phyloP scores from a whole-genome alignment of 331 rosid species.

The Malus hybrid region DNA sequence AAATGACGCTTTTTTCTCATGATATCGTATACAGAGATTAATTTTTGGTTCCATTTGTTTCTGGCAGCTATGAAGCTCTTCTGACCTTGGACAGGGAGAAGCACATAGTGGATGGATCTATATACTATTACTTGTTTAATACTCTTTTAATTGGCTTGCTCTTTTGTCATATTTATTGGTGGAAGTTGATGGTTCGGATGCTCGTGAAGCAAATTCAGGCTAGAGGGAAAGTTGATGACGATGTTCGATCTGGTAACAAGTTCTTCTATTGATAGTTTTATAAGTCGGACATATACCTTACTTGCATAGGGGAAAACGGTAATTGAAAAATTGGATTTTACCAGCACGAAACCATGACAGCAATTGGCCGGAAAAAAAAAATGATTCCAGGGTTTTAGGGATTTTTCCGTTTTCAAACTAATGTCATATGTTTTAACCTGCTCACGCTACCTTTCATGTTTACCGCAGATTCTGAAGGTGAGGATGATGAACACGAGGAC shows the following conservation, averaged over 20 bases:
- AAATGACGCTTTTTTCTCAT: not conserved
- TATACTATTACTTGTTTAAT: constrained; percentile 74
- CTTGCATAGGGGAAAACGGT: not conserved
- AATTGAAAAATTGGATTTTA: not conserved
- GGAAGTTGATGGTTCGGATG: constrained; percentile 81
- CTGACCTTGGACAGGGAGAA: constrained; percentile 50
- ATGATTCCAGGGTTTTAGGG: not conserved
- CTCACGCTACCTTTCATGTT: not conserved
- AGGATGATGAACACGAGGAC: constrained; percentile 74
- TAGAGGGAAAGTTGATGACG: constrained; percentile 72
- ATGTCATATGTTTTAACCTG: not conserved
- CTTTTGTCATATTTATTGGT: constrained; percentile 78
- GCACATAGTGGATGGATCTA: constrained; percentile 46
- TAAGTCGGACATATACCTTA: not conserved
- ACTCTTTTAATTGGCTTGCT: constrained; percentile 68
- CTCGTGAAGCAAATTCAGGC: constrained; percentile 68
- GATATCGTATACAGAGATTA: not conserved
- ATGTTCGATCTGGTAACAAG: constrained; percentile 86
- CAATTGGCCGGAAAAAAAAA: not conserved
- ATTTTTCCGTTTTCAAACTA: not conserved
- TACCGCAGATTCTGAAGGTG: constrained; percentile 80
- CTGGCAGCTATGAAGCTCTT: constrained; percentile 71
- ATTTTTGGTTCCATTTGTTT: constrained; percentile 17
- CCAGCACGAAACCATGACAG: not conserved
- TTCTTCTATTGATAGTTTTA: constrained; percentile 4